Base-by-base conservation (phyloP, 1,284 basidiomycete species). In the Microbotryum saponariae region DNA sequence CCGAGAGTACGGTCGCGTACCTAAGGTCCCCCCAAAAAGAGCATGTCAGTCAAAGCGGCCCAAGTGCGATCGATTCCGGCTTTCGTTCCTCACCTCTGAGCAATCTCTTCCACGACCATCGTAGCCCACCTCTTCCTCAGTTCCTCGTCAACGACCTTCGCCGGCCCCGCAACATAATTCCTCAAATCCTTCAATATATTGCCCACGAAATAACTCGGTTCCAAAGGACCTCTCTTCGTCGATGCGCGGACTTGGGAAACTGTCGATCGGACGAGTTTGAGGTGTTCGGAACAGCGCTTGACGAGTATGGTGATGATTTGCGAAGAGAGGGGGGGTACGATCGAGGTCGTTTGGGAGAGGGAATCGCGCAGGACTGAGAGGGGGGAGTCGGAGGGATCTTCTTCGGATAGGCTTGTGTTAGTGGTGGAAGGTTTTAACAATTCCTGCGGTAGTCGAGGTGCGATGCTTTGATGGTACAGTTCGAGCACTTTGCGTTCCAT, bases 181-280 rank as follows among this genome's bases (percentile, higher is more conserved):
- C 84, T 85, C n/a, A 96, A 75, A 0, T 93, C 90, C 33, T 85
- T 85, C 51, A 97, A 79, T 59, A 97, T 85, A 25, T 83, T 80
- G 2, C 83, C 78, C 2, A 97, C 82, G 71, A 94, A 97, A 73
- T 88, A 85, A 72, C 89, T 92, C 20, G 91, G 84, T 69, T 89
- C 85, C 6, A 81, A 81, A 1, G 87, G 83, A 67, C 79, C 53
- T 29, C 62, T 65, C 46, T 63, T 67, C 82, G 87, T 64, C n/a
- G 65, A 87, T 0, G 87, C 86, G 57, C 90, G 82, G 70, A 90
- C 88, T 69, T 91, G 89, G 1, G 86, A 87, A 0, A 90, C 89
- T 69, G 96, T 88, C 0, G 89, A 88, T 52, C 90, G 83, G 54
- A 97, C 89, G 12, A 88, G 85, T 45, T 88, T 82, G 49, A 98